A percentile compares a stretch with the other conserved stretches of the same genome.
Conservation (phyloP, 2,329 filamentous ascomycete genomes). For the Neophaeococcomyces mojaviensis region DNA sequence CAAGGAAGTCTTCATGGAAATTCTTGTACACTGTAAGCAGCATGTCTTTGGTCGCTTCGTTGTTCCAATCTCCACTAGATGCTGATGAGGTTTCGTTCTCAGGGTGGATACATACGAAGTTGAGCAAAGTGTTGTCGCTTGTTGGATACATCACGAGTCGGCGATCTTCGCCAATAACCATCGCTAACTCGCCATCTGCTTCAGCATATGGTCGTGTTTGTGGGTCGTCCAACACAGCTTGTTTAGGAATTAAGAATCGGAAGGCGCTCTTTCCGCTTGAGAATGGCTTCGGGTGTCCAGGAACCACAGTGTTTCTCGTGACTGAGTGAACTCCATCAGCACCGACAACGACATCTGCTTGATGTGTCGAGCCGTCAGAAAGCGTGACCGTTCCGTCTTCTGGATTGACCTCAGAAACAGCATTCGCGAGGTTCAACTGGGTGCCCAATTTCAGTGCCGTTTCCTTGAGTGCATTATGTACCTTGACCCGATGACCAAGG, state of each 20-base stretch:
- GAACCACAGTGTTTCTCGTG: conserved; percentile 26
- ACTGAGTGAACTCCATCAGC: conserved; percentile 47
- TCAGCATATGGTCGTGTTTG: conserved; percentile 33
- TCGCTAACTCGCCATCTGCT: conserved; percentile 34
- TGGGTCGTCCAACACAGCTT: conserved; percentile 28
- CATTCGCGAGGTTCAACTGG: conserved; percentile 35
- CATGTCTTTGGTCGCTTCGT: conserved; percentile 4
- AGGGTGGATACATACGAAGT: conserved; percentile 21
- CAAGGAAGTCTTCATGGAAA: conserved; percentile 8
- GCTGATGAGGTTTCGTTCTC: conserved; percentile 29
- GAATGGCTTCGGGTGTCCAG: conserved; percentile 30
- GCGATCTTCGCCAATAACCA: conserved; percentile 33
- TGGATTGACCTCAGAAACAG: conserved; percentile 28
- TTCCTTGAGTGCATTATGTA: conserved; percentile 47
- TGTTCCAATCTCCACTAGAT: conserved; percentile 28
- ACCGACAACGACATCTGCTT: conserved; percentile 46
- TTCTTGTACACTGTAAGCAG: conserved; percentile 11
- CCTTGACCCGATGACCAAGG: conserved; percentile 46
- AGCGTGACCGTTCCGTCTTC: conserved; percentile 34
- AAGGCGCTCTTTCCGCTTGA: conserved; percentile 32
- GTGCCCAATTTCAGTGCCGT: conserved; percentile 36
- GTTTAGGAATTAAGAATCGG: conserved; percentile 31
- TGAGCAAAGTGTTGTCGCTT: conserved; percentile 15
- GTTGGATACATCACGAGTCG: conserved; percentile 26
- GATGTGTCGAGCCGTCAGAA: conserved; percentile 36